phyloP scores from a whole-genome alignment of 1,284 basidiomycete species.

The Mycena sp. region DNA sequence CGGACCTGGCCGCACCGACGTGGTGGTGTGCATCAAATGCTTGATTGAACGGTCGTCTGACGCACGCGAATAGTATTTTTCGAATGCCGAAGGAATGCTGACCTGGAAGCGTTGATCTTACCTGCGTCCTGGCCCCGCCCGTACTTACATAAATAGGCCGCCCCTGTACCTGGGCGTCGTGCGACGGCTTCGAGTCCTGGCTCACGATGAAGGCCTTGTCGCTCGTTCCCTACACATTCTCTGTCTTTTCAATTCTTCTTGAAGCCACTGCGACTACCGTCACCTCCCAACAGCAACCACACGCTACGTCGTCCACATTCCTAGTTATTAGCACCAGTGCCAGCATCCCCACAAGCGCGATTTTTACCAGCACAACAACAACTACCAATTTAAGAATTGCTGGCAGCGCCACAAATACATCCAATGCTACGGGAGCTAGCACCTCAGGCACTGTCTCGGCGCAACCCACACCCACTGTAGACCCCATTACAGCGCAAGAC shows the following conservation, averaged over 20 bases:
- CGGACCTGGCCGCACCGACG: no score
- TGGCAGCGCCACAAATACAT: no score
- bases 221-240: slow-evolving; percentile 6
- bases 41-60: no score
- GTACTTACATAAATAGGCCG: no score
- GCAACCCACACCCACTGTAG: background rate
- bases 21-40: no score
- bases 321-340: background rate
- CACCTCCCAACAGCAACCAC: background rate
- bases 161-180: no score
- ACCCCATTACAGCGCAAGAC: slow-evolving; percentile 16
- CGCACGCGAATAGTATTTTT: no score
- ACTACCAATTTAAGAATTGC: background rate
- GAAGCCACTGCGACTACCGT: background rate
- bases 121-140: no score
- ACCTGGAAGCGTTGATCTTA: no score
- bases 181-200: background rate
- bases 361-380: background rate
- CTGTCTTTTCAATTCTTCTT: slow-evolving; percentile 11
- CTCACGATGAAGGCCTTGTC: slow-evolving; percentile 12
- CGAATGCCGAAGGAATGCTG: no score
- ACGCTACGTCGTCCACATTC: background rate
- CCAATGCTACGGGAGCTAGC: no score
- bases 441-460: background rate
- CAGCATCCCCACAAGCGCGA: background rate